phyloP scores from a whole-genome alignment of 331 rosid genomes.

The Quercus lobata region DNA sequence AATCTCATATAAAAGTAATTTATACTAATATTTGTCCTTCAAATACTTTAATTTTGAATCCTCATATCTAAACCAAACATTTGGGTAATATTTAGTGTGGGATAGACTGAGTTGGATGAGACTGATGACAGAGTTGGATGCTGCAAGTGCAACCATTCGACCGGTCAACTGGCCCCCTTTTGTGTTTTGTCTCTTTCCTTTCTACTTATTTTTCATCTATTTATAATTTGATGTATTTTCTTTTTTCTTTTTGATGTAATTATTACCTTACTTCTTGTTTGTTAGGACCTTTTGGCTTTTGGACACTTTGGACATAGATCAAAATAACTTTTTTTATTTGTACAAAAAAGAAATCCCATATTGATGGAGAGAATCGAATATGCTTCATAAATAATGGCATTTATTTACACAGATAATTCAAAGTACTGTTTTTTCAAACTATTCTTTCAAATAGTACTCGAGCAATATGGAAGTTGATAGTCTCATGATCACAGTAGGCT shows the following conservation, averaged over 20 bases:
- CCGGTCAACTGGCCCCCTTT: not conserved
- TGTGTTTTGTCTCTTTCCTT: not conserved
- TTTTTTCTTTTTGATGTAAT: too few relatives aligned
- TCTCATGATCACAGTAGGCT: conserved; percentile 52
- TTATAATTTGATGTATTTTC: too few relatives aligned
- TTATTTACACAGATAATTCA: conserved; percentile 1
- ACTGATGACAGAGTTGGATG: not conserved
- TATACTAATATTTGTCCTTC: too few relatives aligned
- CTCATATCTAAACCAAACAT: not conserved
- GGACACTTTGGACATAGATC: not conserved
- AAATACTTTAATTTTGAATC: too few relatives aligned
- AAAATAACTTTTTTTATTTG: not conserved
- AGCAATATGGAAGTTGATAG: conserved; percentile 59
- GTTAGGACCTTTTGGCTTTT: too few relatives aligned
- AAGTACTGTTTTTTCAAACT: conserved; percentile 12
- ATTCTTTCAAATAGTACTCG: conserved; percentile 78
- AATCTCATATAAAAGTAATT: too few relatives aligned
- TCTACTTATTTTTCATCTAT: not conserved
- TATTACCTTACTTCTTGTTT: too few relatives aligned
- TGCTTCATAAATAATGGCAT: not conserved
- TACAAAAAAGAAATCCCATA: too few relatives aligned
- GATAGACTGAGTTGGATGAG: conserved; percentile 10
- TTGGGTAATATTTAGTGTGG: not conserved
- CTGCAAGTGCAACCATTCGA: not conserved
- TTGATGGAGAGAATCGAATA: not conserved